Conservation (phyloP, 139 green algal species). For the Micromonas commoda region DNA sequence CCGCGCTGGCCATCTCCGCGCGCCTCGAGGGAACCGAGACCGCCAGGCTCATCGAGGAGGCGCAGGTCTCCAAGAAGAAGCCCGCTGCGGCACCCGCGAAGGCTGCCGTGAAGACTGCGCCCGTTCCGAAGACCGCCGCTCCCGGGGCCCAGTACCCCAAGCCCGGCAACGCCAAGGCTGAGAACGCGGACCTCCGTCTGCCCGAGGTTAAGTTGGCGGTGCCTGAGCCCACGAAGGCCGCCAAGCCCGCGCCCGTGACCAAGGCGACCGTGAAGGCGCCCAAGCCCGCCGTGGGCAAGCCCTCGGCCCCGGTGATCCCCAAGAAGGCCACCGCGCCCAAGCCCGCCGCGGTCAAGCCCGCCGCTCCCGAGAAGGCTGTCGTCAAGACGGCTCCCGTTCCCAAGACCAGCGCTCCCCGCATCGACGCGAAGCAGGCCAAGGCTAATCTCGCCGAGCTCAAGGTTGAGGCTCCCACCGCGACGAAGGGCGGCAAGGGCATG, state of each 20-base stretch:
- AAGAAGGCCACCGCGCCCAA: background rate
- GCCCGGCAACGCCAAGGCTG: too few relatives aligned
- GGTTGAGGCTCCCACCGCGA: background rate
- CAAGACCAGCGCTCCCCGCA: background rate
- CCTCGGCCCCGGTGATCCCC: background rate
- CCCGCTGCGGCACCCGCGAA: background rate
- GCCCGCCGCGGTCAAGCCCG: too few relatives aligned
- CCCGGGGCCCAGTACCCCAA: too few relatives aligned
- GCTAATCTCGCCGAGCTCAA: background rate
- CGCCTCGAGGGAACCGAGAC: background rate
- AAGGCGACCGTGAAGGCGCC: background rate
- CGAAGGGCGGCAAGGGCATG: slow-evolving; percentile 2
- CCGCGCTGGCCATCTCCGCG: background rate
- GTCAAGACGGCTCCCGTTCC: background rate
- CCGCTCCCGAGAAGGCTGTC: background rate
- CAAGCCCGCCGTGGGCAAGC: background rate
- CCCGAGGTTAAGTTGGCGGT: background rate
- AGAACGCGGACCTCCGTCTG: too few relatives aligned
- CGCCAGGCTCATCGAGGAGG: background rate
- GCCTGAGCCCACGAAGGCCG: background rate
- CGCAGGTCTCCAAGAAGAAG: background rate
- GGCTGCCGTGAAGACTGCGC: background rate
- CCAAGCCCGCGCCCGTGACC: background rate
- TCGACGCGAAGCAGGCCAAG: background rate
- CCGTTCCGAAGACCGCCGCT: background rate